phyloP scores from a whole-genome alignment of 208 protist species.

The Angomonas ambiguus region DNA sequence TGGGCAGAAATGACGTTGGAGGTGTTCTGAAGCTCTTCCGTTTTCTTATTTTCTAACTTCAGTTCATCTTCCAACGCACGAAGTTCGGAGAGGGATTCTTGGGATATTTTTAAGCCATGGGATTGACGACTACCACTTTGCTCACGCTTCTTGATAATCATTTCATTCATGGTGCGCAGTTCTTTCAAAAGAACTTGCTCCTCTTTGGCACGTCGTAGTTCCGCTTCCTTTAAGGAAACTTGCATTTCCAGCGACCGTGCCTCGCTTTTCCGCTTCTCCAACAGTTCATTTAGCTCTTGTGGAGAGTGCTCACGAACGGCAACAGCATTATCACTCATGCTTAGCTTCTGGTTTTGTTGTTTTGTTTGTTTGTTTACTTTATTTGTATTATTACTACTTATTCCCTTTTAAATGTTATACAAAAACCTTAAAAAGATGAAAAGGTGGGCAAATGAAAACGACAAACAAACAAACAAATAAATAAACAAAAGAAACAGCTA shows the following conservation, averaged over 20 bases:
- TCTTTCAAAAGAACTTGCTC: conserved; percentile 74
- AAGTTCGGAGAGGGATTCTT: conserved; percentile 54
- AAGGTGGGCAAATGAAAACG: conserved; percentile 3
- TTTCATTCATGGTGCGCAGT: conserved; percentile 70
- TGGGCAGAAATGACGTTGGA: conserved; percentile 37
- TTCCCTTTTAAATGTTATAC: neutral
- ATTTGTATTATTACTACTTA: neutral
- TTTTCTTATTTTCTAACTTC: conserved; percentile 62
- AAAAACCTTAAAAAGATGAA: conserved; percentile 1
- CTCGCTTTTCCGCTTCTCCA: conserved; percentile 51
- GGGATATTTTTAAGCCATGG: conserved; percentile 49
- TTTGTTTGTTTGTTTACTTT: neutral
- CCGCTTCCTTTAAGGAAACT: conserved; percentile 59
- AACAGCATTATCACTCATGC: conserved; percentile 27
- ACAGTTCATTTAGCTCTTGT: conserved; percentile 25
- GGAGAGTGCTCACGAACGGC: conserved; percentile 35
- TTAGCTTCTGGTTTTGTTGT: neutral
- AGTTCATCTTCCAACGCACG: conserved; percentile 60
- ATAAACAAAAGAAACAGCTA: neutral
- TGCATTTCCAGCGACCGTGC: conserved; percentile 62
- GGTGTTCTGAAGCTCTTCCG: conserved; percentile 44
- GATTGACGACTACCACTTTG: conserved; percentile 13
- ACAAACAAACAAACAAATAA: conserved; percentile 7
- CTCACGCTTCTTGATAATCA: conserved; percentile 65
- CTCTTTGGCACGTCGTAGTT: conserved; percentile 72